These are phyloP conservation scores for Calocera viscosa DNA, from an alignment of 768 basidiomycete species.

Conservation along the genomic window DNA sequence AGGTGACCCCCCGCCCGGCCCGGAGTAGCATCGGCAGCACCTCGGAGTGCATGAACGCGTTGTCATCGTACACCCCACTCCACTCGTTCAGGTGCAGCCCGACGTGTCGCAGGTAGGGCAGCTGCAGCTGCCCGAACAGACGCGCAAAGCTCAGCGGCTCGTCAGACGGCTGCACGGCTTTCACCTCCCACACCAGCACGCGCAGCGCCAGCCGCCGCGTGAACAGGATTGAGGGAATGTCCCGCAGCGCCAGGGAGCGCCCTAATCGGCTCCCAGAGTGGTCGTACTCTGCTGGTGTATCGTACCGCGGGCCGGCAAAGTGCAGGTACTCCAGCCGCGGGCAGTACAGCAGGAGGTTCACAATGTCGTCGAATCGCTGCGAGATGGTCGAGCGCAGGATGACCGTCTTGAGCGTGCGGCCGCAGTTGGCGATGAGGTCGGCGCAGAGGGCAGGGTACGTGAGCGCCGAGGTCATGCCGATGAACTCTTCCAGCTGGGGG, in stretches of 20 bases:
- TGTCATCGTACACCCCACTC: neutral
- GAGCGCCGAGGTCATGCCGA: neutral
- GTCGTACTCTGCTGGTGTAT: neutral
- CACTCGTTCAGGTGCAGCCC: constrained; percentile 3
- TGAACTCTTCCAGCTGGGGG: constrained; percentile 4
- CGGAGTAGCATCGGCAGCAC: neutral
- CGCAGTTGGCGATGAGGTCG: constrained; percentile 4
- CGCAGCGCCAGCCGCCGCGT: neutral
- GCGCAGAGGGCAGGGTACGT: neutral
- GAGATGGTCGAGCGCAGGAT: neutral
- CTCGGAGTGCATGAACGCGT: neutral
- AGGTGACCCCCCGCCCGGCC: neutral
- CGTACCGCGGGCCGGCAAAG: neutral
- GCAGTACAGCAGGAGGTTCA: constrained; percentile 3
- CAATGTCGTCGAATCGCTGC: constrained; percentile 3
- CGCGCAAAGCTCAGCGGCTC: neutral
- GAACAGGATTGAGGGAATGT: constrained; percentile 1
- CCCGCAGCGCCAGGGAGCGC: neutral
- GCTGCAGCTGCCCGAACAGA: neutral
- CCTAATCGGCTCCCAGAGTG: neutral
- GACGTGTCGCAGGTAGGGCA: neutral
- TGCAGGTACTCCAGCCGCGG: constrained; percentile 1
- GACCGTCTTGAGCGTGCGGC: neutral
- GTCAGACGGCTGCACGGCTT: neutral
- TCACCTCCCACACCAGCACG: neutral